Evolutionary conservation across 1,284 basidiomycete species (phyloP).

Genomic region (Caloboletus firmus): DNA sequence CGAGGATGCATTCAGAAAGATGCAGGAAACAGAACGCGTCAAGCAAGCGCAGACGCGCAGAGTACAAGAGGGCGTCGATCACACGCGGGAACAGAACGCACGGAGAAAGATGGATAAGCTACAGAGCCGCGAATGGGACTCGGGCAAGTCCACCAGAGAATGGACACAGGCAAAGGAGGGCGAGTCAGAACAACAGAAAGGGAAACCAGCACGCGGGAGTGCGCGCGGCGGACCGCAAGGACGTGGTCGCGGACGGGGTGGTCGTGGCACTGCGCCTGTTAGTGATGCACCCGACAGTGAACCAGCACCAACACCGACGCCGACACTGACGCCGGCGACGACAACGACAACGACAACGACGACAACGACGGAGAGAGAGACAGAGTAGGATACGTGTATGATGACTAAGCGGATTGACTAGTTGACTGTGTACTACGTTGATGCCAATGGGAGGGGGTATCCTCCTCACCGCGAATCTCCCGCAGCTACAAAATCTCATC

Average conservation of each 20-base stretch:
- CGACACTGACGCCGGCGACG: too few relatives aligned
- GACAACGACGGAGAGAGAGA: background rate
- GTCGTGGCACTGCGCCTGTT: background rate
- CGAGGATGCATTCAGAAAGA: constrained; percentile 71
- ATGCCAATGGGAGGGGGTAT: constrained; percentile 55
- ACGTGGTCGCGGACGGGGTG: constrained; percentile 38
- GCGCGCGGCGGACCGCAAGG: constrained; percentile 34
- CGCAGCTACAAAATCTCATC: constrained; percentile 92
- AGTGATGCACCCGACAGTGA: background rate
- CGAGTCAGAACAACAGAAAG: constrained; percentile 7
- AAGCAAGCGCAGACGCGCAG: constrained; percentile 57
- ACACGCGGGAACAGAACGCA: constrained; percentile 71
- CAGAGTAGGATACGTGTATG: background rate
- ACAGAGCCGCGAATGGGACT: constrained; percentile 78
- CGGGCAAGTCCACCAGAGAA: constrained; percentile 58
- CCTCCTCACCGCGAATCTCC: constrained; percentile 69
- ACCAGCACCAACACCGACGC: background rate
- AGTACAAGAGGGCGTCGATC: constrained; percentile 65
- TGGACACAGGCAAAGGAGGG: constrained; percentile 38
- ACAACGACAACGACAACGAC: constrained; percentile 6
- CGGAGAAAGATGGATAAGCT: constrained; percentile 76
- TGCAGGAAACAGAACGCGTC: constrained; percentile 57
- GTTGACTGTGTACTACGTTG: background rate
- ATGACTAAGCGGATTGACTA: constrained; percentile 11
- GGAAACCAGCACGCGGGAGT: constrained; percentile 33